Percentiles rank a stretch among this genome's conserved stretches.
These are phyloP conservation scores for Chrysoporthe cubensis DNA, from an alignment of 2,329 filamentous ascomycete species.

Conservation along the genomic window DNA sequence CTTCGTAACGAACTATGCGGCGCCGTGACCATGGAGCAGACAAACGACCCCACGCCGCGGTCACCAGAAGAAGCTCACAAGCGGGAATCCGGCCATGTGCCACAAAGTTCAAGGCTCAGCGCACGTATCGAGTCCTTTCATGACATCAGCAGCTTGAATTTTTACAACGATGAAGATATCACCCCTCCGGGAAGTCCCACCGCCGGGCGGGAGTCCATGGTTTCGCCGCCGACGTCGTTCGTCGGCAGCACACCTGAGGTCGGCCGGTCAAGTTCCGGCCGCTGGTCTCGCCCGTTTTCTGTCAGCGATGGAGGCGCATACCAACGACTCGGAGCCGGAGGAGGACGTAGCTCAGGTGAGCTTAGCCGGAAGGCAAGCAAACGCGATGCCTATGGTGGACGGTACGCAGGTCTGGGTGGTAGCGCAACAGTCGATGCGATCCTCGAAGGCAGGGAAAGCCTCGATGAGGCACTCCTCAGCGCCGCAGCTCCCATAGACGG, in stretches of 20 bases:
- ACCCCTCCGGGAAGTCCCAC: constrained; percentile 16
- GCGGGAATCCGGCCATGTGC: too few species aligned
- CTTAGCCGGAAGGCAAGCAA: constrained; percentile 43
- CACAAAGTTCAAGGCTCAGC: constrained; percentile 11
- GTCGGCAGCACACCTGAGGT: constrained; percentile 12
- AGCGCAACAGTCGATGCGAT: neutral
- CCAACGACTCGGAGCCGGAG: constrained; percentile 27
- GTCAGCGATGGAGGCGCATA: constrained; percentile 26
- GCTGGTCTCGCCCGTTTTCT: neutral
- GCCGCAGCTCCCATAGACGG: constrained; percentile 46
- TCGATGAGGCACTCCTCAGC: constrained; percentile 46
- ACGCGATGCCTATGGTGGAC: constrained; percentile 35
- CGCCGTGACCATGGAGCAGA: constrained; percentile 7
- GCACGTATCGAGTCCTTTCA: constrained; percentile 37
- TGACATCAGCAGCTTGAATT: constrained; percentile 38
- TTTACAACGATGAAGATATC: constrained; percentile 55
- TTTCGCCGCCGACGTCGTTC: constrained; percentile 43
- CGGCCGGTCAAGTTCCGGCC: neutral
- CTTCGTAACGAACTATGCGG: neutral
- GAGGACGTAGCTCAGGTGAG: neutral
- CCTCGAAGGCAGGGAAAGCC: constrained; percentile 35
- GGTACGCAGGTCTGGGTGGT: neutral
- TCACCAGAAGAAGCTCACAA: neutral
- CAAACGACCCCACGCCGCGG: neutral
- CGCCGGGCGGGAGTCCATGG: constrained; percentile 43